Evolutionary conservation across 2,329 filamentous ascomycete genomes (phyloP), one percentile per base, ranked within the genome.

Genomic region (Diaporthe sp.): DNA sequence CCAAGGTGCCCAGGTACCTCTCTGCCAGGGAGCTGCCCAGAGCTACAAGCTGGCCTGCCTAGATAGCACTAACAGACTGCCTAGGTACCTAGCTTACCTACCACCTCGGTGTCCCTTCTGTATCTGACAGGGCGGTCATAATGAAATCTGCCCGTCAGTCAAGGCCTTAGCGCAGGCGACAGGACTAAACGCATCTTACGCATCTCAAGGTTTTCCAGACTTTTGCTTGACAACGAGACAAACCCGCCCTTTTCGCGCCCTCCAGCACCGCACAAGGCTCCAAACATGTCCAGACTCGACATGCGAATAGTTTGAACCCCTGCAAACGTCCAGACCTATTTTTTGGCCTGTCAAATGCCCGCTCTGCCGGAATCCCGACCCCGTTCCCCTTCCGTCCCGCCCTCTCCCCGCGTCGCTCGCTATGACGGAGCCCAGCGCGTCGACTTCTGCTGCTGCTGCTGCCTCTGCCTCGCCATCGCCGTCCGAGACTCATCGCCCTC

Each of bases 281-380:
- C 88, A 86, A 88, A 83, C 86, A 91, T 90, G 88, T 83, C 82
- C 86, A 91, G 85, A 92, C 79, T 86, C 85, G 82, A 83, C 83
- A 82, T 85, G 80, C 81, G 83, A 81, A 86, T 82, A 86, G 83
- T 81, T 80, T 86, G 83, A 87, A 84, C 80, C 80, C 78, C 79
- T 84, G 86, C 83, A 80, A 84, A 86, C 88, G 83, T 80, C 84
- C 87, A 88, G 91, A 92, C 87, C 82, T 85, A 85, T 83, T 84
- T 90, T 90, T 90, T 82, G 83, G 81, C 83, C 76, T 83, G 80
- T 84, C 90, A 89, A 87, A 92, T 92, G 91, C 88, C 83, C 85
- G 82, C 85, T 86, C 86, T 87, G 86, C 85, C 83, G 88, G 89
- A 87, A 85, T 87, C 84, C 86, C 88, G 87, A 86, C 85, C 85